A percentile compares a stretch with the other conserved stretches of the same genome.
Evolutionary conservation across 2,329 filamentous ascomycete genomes (phyloP).

Genomic region (Diaporthe sp.): DNA sequence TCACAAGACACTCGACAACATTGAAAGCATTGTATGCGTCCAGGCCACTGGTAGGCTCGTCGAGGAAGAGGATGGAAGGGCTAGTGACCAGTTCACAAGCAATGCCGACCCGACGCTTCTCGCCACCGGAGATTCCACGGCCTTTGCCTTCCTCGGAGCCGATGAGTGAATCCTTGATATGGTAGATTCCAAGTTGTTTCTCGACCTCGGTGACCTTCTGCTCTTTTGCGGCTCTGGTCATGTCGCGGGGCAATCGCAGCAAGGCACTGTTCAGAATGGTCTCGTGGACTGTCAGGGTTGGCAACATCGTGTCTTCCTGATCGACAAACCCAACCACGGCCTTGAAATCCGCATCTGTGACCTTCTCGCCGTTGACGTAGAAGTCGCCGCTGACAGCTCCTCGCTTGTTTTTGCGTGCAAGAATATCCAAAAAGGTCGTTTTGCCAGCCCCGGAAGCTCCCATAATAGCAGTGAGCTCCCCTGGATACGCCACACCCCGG

Average conservation of each 20-base stretch:
- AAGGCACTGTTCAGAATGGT: conserved; percentile 96
- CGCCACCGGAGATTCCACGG: conserved; percentile 95
- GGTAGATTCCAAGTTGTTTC: conserved; percentile 92
- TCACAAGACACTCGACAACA: conserved; percentile 95
- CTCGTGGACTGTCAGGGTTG: conserved; percentile 96
- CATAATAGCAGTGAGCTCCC: conserved; percentile 98
- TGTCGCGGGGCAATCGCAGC: conserved; percentile 90
- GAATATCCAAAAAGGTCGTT: conserved; percentile 95
- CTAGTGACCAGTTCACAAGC: conserved; percentile 98
- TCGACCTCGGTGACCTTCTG: conserved; percentile 94
- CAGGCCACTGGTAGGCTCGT: conserved; percentile 95
- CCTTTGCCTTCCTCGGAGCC: conserved; percentile 95
- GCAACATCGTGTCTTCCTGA: conserved; percentile 96
- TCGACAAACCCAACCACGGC: conserved; percentile 97
- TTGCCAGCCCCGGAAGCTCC: conserved; percentile 97
- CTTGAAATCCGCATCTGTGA: conserved; percentile 86
- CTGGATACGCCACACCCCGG: conserved; percentile 88
- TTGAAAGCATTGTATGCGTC: conserved; percentile 99
- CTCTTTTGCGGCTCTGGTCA: conserved; percentile 89
- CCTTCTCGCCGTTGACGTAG: conserved; percentile 92
- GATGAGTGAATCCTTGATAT: conserved; percentile 94
- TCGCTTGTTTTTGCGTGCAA: conserved; percentile 96
- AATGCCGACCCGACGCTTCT: conserved; percentile 96
- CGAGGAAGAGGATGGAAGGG: conserved; percentile 95
- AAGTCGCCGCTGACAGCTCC: conserved; percentile 84